These are phyloP conservation scores for Aspergillus awamori DNA, from an alignment of 2,329 filamentous ascomycete species.

Conservation along the genomic window DNA sequence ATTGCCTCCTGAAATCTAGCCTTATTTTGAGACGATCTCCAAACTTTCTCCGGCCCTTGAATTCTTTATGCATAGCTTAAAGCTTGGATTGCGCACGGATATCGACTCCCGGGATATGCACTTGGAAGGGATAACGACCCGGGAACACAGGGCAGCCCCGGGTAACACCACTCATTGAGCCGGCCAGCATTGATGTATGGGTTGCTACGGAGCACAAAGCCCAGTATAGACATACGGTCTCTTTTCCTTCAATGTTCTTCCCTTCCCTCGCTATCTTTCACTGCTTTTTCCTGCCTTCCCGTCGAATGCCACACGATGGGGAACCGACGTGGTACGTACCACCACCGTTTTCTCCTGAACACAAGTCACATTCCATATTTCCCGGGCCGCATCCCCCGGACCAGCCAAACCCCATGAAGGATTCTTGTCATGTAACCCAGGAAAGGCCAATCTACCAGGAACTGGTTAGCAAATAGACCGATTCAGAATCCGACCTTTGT, in stretches of 20 bases:
- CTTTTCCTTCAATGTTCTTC: not conserved
- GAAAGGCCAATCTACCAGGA: conserved; percentile 2
- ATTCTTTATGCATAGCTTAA: conserved; percentile 22
- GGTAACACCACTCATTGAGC: too few species aligned
- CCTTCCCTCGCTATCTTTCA: not conserved
- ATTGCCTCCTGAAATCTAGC: conserved; percentile 6
- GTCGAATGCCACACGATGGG: not conserved
- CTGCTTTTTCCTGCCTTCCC: not conserved
- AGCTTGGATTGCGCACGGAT: conserved; percentile 26
- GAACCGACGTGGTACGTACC: conserved; percentile 1
- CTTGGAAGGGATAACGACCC: conserved; percentile 9
- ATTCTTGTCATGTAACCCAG: conserved; percentile 13
- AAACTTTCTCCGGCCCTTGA: not conserved
- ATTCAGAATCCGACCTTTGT: conserved; percentile 18
- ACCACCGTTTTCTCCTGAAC: conserved; percentile 12
- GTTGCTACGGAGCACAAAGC: too few species aligned
- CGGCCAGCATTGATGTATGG: too few species aligned
- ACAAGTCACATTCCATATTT: conserved; percentile 25
- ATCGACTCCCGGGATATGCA: conserved; percentile 9
- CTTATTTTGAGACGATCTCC: conserved; percentile 11
- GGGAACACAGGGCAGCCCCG: not conserved
- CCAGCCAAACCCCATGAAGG: conserved; percentile 10
- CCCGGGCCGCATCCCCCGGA: conserved; percentile 20
- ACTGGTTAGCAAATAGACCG: conserved; percentile 19
- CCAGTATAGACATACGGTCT: too few species aligned